phyloP scores from a whole-genome alignment of 495 filamentous ascomycete genomes.

The Staphylotrichum longicolle region DNA sequence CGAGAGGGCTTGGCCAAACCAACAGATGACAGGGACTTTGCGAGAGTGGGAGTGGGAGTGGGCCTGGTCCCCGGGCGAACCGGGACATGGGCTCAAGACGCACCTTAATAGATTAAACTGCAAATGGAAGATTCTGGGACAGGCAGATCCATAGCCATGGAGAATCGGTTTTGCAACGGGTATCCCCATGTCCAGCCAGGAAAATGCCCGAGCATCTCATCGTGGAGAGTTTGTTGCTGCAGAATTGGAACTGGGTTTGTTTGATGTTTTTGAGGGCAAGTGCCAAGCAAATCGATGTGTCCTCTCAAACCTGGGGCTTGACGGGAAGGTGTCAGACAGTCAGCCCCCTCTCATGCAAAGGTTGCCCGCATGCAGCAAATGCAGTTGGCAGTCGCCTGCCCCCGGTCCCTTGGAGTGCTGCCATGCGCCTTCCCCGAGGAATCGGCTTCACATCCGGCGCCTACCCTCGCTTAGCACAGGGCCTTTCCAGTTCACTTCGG shows the following conservation, averaged over 20 bases:
- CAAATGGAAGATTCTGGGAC: too few species aligned
- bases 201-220: too few species aligned
- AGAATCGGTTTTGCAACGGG: too few species aligned
- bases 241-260: neutral
- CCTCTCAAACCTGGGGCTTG: neutral
- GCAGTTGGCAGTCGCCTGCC: constrained; percentile 9
- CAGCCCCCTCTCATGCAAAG: neutral
- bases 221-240: too few species aligned
- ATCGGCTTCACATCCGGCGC: constrained; percentile 7
- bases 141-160: too few species aligned
- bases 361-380: neutral
- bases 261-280: neutral
- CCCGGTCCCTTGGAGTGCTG: neutral
- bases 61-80: too few species aligned
- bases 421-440: neutral
- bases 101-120: too few species aligned
- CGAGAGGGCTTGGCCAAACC: too few species aligned
- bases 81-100: too few species aligned
- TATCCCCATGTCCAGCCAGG: too few species aligned
- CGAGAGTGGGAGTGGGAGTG: too few species aligned
- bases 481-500: constrained; percentile 1
- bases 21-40: too few species aligned
- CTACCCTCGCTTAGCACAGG: neutral
- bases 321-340: neutral
- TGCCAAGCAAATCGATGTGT: neutral